These are phyloP conservation scores for Ganoderma lingzhi DNA, from an alignment of 1,284 basidiomycete genomes.

Conservation along the genomic window DNA sequence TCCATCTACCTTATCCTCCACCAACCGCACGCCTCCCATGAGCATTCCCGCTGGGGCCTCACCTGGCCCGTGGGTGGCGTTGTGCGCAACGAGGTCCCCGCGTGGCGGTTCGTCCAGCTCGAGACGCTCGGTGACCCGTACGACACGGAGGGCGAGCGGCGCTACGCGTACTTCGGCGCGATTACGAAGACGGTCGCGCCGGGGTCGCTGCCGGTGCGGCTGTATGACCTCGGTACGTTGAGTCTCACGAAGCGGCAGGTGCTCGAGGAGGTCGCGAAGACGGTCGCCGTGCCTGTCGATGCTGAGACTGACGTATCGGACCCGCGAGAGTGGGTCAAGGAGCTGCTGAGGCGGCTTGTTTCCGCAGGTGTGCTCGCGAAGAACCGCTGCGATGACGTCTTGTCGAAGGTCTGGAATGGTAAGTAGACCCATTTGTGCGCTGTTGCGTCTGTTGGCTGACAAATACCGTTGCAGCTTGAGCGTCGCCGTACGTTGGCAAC, in stretches of 20 bases:
- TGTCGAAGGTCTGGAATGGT: neutral
- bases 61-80: slow-evolving; percentile 25
- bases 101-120: slow-evolving; percentile 30
- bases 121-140: slow-evolving; percentile 26
- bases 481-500: neutral
- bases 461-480: neutral
- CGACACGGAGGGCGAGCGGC: slow-evolving; percentile 21
- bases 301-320: slow-evolving; percentile 3
- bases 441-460: neutral
- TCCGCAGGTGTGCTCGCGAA: slow-evolving; percentile 17
- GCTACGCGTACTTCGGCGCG: slow-evolving; percentile 30
- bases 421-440: neutral
- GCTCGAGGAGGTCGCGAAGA: slow-evolving; percentile 26
- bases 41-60: slow-evolving; percentile 26
- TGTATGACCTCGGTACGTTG: slow-evolving; percentile 21
- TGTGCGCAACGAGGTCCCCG: slow-evolving; percentile 15
- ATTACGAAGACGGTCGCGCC: slow-evolving; percentile 30
- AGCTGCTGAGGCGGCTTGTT: slow-evolving; percentile 23
- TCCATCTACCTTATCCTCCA: slow-evolving; percentile 30
- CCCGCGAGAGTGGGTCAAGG: slow-evolving; percentile 25
- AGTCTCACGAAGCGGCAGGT: slow-evolving; percentile 18
- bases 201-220: slow-evolving; percentile 20
- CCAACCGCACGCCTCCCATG: slow-evolving; percentile 6
- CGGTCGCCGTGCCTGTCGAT: slow-evolving; percentile 8
- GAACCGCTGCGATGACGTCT: slow-evolving; percentile 2